These are phyloP conservation scores for Nakataea oryzae DNA, from an alignment of 2,329 filamentous ascomycete species.

Conservation along the genomic window DNA sequence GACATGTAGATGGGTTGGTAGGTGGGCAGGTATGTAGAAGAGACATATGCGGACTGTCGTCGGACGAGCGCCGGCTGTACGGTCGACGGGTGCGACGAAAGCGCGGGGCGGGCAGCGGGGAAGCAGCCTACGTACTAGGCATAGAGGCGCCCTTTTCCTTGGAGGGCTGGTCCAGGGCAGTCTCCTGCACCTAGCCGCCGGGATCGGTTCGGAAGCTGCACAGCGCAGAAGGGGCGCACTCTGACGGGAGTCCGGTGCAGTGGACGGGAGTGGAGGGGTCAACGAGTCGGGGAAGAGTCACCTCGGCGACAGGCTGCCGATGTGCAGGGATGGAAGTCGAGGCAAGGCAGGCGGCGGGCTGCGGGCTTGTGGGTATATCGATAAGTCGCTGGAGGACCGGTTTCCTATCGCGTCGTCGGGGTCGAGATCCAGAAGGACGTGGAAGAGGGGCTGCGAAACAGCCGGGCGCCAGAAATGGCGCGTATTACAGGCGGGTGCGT, in stretches of 20 bases:
- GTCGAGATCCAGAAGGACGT: background rate
- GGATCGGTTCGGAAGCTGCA: background rate
- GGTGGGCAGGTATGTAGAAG: background rate
- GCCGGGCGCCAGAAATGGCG: background rate
- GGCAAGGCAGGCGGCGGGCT: background rate
- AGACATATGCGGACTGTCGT: background rate
- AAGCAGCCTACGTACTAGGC: slow-evolving; percentile 8
- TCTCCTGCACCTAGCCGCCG: slow-evolving; percentile 1
- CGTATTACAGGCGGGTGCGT: background rate
- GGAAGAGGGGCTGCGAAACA: background rate
- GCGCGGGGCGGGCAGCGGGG: background rate
- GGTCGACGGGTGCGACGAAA: background rate
- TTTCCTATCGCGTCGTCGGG: background rate
- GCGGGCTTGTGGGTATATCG: background rate
- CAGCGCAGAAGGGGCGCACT: background rate
- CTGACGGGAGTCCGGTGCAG: background rate
- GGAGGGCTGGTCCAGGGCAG: background rate
- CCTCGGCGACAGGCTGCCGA: background rate
- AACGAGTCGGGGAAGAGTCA: background rate
- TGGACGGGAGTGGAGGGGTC: background rate
- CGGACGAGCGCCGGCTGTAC: background rate
- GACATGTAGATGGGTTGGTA: background rate
- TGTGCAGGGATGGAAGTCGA: background rate
- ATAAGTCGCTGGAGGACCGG: background rate
- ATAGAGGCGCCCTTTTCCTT: slow-evolving; percentile 8